Evolutionary conservation across 345 rosid genomes (phyloP), one percentile per base, ranked within the genome.

Genomic region (Erysimum cheiranthoides): DNA sequence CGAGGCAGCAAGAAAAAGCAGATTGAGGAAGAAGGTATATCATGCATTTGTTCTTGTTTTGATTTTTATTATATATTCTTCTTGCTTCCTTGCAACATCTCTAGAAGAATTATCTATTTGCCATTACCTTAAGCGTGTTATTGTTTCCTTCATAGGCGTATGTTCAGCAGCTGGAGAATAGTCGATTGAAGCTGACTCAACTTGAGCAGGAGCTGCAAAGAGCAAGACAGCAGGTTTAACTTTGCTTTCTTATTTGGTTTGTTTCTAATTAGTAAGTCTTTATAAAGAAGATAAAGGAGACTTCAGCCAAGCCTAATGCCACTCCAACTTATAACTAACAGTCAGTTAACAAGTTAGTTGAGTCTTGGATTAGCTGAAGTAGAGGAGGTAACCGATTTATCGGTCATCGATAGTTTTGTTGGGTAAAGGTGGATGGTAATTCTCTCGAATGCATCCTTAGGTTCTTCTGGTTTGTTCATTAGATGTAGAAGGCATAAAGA

Each of bases 1-100:
- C 11, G 99, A 94, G 86, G 99, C 99, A 61, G 99, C 99, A 25
- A 88, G 99, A 70, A 94, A 94, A 83, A 94, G 97, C 76, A 86
- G 97, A 71, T 74, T 94, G 70, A 86, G 99, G 85, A 94, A 94
- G 83, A 94, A 94, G 75, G 97, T 94, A 68, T 17, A 25, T 61
- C 13, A 31, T 77, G n/a, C 54, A 34, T 49, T 25, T 56, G 43
- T 81, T 76, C 61, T 60, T 76, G 59, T 75, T 60, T 59, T 10
- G 17, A 27, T 7, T 42, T 62, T 25, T 75, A n/a, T 40, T 31
- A 9, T 59, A 39, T 9, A 60, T 17, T 46, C n/a, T 27, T 46
- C 10, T 62, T 34, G 7, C 12, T 14, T 35, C 59, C 50, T 60
- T 62, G 46, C n/a, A 36, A 47, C 40, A 7, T 68, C 70, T 64